A percentile compares a stretch with the other conserved stretches of the same genome.
These are phyloP conservation scores for Podospora pseudocomata DNA, from an alignment of 495 filamentous ascomycete species.

Conservation along the genomic window DNA sequence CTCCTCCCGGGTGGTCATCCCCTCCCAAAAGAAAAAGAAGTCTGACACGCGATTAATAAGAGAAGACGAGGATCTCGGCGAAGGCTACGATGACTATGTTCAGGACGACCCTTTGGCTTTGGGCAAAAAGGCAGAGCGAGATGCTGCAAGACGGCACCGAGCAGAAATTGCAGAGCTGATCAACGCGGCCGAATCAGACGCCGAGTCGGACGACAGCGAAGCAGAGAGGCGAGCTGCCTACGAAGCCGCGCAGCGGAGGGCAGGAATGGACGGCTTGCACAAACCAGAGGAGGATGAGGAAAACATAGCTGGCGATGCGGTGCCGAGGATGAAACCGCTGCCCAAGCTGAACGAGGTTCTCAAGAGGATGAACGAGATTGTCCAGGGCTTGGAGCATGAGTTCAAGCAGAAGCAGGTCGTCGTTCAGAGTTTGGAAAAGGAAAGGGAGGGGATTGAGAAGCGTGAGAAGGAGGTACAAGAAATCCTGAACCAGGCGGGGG, in stretches of 20 bases:
- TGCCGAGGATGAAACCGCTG: slow-evolving; percentile 53
- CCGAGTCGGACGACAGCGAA: slow-evolving; percentile 69
- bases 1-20: slow-evolving; percentile 28
- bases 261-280: slow-evolving; percentile 68
- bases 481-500: slow-evolving; percentile 76
- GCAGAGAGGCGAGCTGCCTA: slow-evolving; percentile 78
- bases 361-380: slow-evolving; percentile 40
- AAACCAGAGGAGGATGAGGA: slow-evolving; percentile 33
- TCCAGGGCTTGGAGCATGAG: slow-evolving; percentile 36
- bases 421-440: slow-evolving; percentile 35
- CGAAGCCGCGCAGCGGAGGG: slow-evolving; percentile 80
- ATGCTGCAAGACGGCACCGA: slow-evolving; percentile 61
- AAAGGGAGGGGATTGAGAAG: slow-evolving; percentile 57
- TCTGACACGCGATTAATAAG: slow-evolving; percentile 69
- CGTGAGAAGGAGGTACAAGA: slow-evolving; percentile 79
- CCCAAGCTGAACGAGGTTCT: slow-evolving; percentile 53
- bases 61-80: slow-evolving; percentile 91
- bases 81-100: slow-evolving; percentile 91
- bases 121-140: slow-evolving; percentile 75
- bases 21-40: slow-evolving; percentile 47
- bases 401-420: slow-evolving; percentile 26
- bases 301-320: slow-evolving; percentile 28
- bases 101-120: slow-evolving; percentile 79
- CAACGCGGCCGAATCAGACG: slow-evolving; percentile 67
- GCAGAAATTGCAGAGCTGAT: slow-evolving; percentile 83